These are phyloP conservation scores for Solanum chilense DNA, from an alignment of 257 asterid genomes.

Conservation along the genomic window DNA sequence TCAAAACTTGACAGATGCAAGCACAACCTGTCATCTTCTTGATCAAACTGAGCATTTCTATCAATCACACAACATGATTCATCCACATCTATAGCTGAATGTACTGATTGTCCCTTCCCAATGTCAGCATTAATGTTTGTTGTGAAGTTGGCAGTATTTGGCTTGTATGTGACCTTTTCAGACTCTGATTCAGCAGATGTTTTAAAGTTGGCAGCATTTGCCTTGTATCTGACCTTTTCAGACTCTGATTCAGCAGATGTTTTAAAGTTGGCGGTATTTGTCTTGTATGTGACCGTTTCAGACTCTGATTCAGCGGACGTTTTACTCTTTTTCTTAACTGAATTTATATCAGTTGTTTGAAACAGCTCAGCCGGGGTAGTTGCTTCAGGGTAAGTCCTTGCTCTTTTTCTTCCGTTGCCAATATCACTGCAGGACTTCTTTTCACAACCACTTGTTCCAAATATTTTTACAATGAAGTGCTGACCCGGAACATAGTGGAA, in stretches of 20 bases:
- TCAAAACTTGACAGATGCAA: constrained; percentile 37
- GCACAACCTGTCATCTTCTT: constrained; percentile 16
- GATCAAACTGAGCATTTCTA: constrained; percentile 6
- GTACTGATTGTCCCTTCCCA: not conserved
- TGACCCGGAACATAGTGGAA: constrained; percentile 16
- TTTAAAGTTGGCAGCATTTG: not conserved
- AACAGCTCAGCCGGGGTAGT: not conserved
- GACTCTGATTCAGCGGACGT: constrained; percentile 3
- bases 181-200: constrained; percentile 1
- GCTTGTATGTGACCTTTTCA: not conserved
- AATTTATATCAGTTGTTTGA: not conserved
- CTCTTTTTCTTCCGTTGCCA: not conserved
- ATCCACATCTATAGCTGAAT: constrained; percentile 4
- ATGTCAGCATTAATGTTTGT: not conserved
- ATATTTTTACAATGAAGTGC: constrained; percentile 44
- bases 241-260: constrained; percentile 2
- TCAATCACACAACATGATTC: constrained; percentile 17
- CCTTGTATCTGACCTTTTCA: not conserved
- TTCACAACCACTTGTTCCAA: constrained; percentile 27
- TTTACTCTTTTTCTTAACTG: constrained; percentile 1
- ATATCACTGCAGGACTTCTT: not conserved
- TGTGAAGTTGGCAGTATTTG: not conserved
- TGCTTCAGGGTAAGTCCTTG: not conserved
- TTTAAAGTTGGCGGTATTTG: not conserved
- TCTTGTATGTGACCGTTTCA: not conserved